Evolutionary conservation across 768 basidiomycete species (phyloP), one percentile per base, ranked within the genome.

Genomic region (Termitomyces eurrhizus): DNA sequence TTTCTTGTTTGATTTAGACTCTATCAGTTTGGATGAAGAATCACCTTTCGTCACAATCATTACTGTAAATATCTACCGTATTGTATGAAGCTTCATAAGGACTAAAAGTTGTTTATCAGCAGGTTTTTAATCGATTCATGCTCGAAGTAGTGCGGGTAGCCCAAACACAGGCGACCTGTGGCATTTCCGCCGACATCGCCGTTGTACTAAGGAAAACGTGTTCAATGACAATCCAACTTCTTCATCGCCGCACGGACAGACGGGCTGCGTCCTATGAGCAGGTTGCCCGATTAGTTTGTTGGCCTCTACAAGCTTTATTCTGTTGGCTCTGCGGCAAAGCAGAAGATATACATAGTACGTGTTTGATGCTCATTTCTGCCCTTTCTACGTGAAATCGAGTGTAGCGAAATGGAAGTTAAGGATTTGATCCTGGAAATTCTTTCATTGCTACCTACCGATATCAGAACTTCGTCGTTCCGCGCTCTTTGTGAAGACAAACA

Each of bases 401-500:
- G 41, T 9, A 42, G 24, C 54, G 33, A 57, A 44, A 44, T 21
- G n/a, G 11, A 44, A 78, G 77, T 73, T 50, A 74, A 70, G 50
- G 70, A 73, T 39, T 58, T 70, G 18, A 64, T 75, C 14, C 52
- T 80, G 7, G 74, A 74, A 67, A 67, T 66, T 18, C 60, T 77
- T 4, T 68, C 71, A 18, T 56, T 72, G 5, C 44, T 72, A 32
- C 59, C 65, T 39, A 48, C 61, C 12, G 56, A 56, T 24, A 62
- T 64, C 1, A 36, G 72, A 26, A 52, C 33, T n/a, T 33, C 62
- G 29, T 70, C 69, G 33, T 45, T 71, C 16, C 60, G 50, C 35
- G 58, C 53, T 8, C 42, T 69, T 51, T 64, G 65, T 39, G 59
- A 66, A 58, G 69, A 75, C 44, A 46, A 42, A 11, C 59, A 56